These are phyloP conservation scores for Trichosporon asahii DNA, from an alignment of 1,284 basidiomycete genomes.

Conservation along the genomic window DNA sequence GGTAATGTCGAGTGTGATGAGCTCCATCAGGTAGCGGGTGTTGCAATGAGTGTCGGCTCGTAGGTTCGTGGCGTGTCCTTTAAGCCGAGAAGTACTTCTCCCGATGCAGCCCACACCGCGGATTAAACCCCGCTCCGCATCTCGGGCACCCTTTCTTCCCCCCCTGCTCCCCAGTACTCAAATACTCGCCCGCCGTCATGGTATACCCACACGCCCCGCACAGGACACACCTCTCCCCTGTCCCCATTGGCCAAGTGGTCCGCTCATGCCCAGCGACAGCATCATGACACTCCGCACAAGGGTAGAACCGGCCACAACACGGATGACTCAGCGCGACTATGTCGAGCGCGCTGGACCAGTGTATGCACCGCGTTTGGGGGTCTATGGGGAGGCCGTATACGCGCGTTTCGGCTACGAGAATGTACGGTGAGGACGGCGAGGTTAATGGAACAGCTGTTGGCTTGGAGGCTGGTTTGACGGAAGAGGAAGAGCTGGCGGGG, in stretches of 20 bases:
- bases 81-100: not conserved
- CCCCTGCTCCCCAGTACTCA: not conserved
- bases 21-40: no score
- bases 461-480: not conserved
- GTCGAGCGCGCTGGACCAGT: not conserved
- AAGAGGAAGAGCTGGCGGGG: not conserved
- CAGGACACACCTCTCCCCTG: not conserved
- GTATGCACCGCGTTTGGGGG: not conserved
- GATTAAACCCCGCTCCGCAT: not conserved
- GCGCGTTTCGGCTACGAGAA: not conserved
- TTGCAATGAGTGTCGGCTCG: no score
- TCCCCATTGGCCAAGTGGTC: not conserved
- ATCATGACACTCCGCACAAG: conserved; percentile 1
- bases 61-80: no score
- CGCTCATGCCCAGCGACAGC: not conserved
- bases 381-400: not conserved
- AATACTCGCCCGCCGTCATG: not conserved
- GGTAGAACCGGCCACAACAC: not conserved
- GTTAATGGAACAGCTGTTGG: not conserved
- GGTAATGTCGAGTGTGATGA: no score
- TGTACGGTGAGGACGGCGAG: not conserved
- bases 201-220: not conserved
- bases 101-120: not conserved
- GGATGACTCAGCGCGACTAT: not conserved
- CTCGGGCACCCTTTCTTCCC: not conserved